A percentile compares a stretch with the other conserved stretches of the same genome.
Conservation (phyloP, 768 basidiomycete species). For the Boletus reticuloceps region DNA sequence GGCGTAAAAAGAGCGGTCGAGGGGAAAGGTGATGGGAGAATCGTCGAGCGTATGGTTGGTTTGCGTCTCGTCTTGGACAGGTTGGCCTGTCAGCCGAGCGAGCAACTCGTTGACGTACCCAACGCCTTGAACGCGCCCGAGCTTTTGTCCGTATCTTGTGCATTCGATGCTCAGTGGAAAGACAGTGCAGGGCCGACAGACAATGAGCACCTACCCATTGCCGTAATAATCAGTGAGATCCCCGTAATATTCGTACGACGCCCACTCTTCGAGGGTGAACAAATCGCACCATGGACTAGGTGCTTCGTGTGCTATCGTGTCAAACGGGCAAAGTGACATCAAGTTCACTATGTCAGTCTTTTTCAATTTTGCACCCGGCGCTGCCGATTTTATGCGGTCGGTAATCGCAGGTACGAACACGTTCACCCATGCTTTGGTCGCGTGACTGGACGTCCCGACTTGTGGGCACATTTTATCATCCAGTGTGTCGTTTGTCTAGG, state of each 20-base stretch:
- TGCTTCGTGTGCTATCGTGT: constrained; percentile 49
- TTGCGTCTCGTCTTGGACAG: constrained; percentile 68
- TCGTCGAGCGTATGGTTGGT: constrained; percentile 73
- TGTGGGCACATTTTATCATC: too few relatives aligned
- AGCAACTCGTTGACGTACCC: constrained; percentile 87
- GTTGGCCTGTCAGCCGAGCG: constrained; percentile 62
- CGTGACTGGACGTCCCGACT: constrained; percentile 34
- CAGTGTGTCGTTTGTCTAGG: constrained; percentile 67
- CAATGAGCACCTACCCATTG: constrained; percentile 48
- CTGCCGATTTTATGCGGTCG: constrained; percentile 52
- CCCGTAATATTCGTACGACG: constrained; percentile 58
- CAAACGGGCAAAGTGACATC: constrained; percentile 73
- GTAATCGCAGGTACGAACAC: constrained; percentile 54
- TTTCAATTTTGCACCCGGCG: constrained; percentile 61
- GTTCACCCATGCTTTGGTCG: constrained; percentile 49
- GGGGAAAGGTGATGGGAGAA: constrained; percentile 66
- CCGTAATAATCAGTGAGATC: constrained; percentile 77
- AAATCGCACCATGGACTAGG: constrained; percentile 65
- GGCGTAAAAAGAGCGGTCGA: constrained; percentile 54
- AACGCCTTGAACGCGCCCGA: constrained; percentile 76
- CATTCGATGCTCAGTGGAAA: not conserved
- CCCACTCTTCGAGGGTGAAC: constrained; percentile 62
- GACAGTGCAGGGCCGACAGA: too few relatives aligned
- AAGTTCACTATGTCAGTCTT: constrained; percentile 53
- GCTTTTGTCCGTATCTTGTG: constrained; percentile 59